A percentile compares a stretch with the other conserved stretches of the same genome.
Conservation (phyloP, 148 eudicot genomes). For the Gaultheria prostrata region DNA sequence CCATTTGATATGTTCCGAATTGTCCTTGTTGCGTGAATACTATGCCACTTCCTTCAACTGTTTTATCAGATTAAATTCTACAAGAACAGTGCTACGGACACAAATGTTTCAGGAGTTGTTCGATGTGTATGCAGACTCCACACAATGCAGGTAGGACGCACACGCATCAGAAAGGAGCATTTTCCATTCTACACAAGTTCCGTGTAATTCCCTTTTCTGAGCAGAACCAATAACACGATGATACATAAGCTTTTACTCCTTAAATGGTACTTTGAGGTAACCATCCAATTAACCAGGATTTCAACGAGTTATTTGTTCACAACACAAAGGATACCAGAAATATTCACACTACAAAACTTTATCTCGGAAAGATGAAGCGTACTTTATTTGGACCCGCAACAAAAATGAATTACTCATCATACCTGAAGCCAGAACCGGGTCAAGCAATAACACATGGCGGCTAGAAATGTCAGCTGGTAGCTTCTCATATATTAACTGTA, state of each 20-base stretch:
- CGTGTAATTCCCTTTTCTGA: background rate
- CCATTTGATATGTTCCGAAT: background rate
- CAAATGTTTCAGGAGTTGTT: background rate
- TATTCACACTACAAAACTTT: background rate
- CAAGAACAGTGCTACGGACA: background rate
- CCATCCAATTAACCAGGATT: background rate
- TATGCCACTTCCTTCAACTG: background rate
- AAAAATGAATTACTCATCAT: background rate
- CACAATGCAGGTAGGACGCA: background rate
- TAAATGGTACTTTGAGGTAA: background rate
- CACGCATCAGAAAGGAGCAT: background rate
- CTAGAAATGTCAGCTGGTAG: conserved; percentile 84
- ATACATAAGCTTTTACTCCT: background rate
- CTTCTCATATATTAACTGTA: conserved; percentile 89
- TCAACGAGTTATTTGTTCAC: background rate
- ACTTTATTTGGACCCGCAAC: background rate
- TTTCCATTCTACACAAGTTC: background rate
- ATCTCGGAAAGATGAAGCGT: background rate
- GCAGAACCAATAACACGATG: background rate
- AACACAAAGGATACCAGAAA: background rate
- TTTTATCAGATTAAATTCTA: background rate
- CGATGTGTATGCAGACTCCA: background rate
- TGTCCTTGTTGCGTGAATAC: background rate
- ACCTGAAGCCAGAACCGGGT: conserved; percentile 97
- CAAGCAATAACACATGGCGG: conserved; percentile 84